Percentiles rank a stretch among this genome's conserved stretches.
These are phyloP conservation scores for Botrytis sinoallii DNA, from an alignment of 2,329 filamentous ascomycete genomes.

Conservation along the genomic window DNA sequence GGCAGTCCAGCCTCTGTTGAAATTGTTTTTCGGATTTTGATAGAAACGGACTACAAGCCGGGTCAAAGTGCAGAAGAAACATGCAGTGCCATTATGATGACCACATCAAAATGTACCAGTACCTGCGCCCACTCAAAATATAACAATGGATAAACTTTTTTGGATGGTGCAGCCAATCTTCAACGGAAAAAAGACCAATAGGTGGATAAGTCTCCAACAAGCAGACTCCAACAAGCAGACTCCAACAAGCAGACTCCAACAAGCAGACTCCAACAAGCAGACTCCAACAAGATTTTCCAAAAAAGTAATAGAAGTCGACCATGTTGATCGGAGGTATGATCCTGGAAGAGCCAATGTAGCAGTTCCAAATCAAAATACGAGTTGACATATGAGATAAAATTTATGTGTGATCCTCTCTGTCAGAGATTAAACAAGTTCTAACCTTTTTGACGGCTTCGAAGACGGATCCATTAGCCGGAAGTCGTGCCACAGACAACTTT, in stretches of 20 bases:
- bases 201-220: neutral
- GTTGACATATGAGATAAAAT: neutral
- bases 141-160: too few relatives aligned
- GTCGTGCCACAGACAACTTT: neutral
- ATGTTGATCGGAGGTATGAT: neutral
- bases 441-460: neutral
- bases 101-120: too few relatives aligned
- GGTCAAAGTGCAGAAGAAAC: too few relatives aligned
- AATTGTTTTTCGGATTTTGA: neutral
- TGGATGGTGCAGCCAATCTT: too few relatives aligned
- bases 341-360: too few relatives aligned
- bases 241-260: neutral
- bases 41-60: too few relatives aligned
- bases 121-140: too few relatives aligned
- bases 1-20: neutral
- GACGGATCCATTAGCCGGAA: neutral
- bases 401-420: too few relatives aligned
- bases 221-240: neutral
- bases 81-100: too few relatives aligned
- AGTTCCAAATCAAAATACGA: neutral
- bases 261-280: too few relatives aligned
- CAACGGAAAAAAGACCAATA: neutral
- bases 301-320: neutral
- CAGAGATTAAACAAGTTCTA: neutral
- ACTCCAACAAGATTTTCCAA: neutral